Evolutionary conservation across 2,329 filamentous ascomycete species (phyloP).

Genomic region (Westerdykella aurantiaca): DNA sequence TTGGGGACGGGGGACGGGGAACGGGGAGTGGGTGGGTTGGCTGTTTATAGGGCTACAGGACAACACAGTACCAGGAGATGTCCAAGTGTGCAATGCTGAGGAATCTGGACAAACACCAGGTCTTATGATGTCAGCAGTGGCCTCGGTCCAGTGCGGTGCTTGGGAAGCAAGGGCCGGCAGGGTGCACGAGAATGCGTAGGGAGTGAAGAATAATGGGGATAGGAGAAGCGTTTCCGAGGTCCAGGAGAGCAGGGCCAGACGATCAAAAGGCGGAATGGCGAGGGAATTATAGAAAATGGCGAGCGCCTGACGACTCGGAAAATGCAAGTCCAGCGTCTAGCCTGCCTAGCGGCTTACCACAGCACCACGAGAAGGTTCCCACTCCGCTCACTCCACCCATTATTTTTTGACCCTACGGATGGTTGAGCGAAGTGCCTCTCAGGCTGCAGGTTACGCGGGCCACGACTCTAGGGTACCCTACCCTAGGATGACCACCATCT

Average conservation of each 20-base stretch:
- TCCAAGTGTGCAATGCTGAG: conserved; percentile 10
- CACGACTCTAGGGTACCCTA: too few species aligned
- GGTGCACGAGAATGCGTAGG: neutral
- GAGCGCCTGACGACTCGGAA: too few species aligned
- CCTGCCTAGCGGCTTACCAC: too few species aligned
- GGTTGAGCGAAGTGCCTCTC: too few species aligned
- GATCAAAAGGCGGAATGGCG: too few species aligned
- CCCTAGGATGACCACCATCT: too few species aligned
- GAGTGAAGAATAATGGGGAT: conserved; percentile 4
- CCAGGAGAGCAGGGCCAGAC: neutral
- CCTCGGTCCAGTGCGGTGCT: conserved; percentile 13
- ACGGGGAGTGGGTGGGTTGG: neutral
- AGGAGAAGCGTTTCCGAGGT: conserved; percentile 16
- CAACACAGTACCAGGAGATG: conserved; percentile 6
- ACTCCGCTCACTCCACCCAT: too few species aligned
- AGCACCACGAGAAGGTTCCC: too few species aligned
- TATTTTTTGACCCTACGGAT: too few species aligned
- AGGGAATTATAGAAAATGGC: too few species aligned
- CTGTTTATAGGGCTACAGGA: neutral
- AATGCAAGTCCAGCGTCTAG: too few species aligned
- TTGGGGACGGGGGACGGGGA: neutral
- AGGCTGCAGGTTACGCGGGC: too few species aligned
- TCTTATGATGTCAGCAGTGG: conserved; percentile 1
- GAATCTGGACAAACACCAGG: conserved; percentile 6
- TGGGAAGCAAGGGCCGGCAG: neutral